Percentiles rank a stretch among this genome's conserved stretches.
Evolutionary conservation across 495 filamentous ascomycete species (phyloP).

Genomic region (Penicillium bialowiezense): DNA sequence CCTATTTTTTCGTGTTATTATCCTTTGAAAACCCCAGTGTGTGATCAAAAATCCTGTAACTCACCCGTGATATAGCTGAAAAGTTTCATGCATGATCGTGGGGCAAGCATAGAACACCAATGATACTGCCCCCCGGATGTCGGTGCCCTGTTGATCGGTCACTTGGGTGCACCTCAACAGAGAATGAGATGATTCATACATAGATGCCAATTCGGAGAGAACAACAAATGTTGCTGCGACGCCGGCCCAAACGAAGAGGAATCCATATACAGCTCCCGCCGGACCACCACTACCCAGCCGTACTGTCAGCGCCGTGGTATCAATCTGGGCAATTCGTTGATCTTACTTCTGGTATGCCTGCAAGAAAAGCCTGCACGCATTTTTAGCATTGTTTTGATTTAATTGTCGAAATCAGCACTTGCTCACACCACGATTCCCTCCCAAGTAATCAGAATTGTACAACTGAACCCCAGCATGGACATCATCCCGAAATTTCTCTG

Average conservation of each 20-base stretch:
- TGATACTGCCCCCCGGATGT: constrained; percentile 53
- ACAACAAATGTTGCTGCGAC: constrained; percentile 26
- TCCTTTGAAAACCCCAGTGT: not conserved
- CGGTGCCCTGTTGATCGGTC: constrained; percentile 35
- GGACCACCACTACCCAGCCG: constrained; percentile 41
- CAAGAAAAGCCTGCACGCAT: constrained; percentile 25
- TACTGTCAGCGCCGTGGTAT: constrained; percentile 1
- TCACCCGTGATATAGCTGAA: constrained; percentile 48
- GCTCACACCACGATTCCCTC: constrained; percentile 41
- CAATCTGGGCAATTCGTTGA: not conserved
- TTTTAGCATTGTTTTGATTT: not conserved
- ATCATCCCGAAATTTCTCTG: constrained; percentile 49
- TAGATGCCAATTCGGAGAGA: constrained; percentile 42
- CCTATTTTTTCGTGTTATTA: constrained; percentile 18
- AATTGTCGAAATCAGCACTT: not conserved
- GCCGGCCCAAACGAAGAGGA: constrained; percentile 47
- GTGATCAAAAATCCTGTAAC: too few species aligned
- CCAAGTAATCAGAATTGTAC: constrained; percentile 51
- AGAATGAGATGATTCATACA: constrained; percentile 18
- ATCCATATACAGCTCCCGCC: constrained; percentile 51
- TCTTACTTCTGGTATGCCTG: constrained; percentile 36
- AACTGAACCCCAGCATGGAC: constrained; percentile 50
- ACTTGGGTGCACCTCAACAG: not conserved
- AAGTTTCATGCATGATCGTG: constrained; percentile 33
- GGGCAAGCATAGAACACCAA: constrained; percentile 52